Evolutionary conservation across 495 filamentous ascomycete genomes (phyloP).

Genomic region (Tuber aestivum): DNA sequence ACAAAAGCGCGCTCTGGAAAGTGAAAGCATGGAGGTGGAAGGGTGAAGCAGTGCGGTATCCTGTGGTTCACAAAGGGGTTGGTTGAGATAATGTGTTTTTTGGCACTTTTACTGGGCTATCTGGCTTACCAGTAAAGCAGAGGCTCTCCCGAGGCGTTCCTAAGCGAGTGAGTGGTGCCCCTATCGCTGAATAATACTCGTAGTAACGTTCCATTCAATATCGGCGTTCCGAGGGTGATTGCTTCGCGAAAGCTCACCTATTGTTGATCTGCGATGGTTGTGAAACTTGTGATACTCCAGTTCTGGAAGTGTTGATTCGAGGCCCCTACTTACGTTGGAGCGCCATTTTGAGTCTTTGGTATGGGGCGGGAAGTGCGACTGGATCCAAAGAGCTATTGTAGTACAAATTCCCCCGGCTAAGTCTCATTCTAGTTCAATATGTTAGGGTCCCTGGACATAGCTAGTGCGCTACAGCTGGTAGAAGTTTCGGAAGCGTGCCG

Average conservation of each 20-base stretch:
- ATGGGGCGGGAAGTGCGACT: background rate
- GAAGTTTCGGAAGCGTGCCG: too few relatives aligned
- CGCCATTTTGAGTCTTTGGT: background rate
- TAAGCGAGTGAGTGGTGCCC: background rate
- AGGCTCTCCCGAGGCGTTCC: background rate
- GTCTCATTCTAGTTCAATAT: too few relatives aligned
- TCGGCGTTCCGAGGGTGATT: background rate
- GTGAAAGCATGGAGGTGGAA: background rate
- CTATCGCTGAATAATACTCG: too few relatives aligned
- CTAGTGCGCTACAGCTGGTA: too few relatives aligned
- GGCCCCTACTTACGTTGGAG: too few relatives aligned
- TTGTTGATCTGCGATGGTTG: background rate
- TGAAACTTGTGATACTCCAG: background rate
- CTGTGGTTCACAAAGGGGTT: background rate
- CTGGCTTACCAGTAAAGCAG: too few relatives aligned
- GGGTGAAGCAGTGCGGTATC: background rate
- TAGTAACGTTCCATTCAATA: background rate
- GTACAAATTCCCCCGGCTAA: too few relatives aligned
- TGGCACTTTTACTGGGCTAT: too few relatives aligned
- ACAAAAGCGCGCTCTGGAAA: background rate
- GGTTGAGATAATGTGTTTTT: too few relatives aligned
- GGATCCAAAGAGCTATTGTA: background rate
- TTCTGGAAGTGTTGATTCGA: background rate
- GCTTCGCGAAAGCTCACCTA: background rate
- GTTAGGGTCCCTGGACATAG: too few relatives aligned